Percentiles rank a stretch among this genome's conserved stretches.
phyloP scores from a whole-genome alignment of 306 rosid species.

The Vicia faba region DNA sequence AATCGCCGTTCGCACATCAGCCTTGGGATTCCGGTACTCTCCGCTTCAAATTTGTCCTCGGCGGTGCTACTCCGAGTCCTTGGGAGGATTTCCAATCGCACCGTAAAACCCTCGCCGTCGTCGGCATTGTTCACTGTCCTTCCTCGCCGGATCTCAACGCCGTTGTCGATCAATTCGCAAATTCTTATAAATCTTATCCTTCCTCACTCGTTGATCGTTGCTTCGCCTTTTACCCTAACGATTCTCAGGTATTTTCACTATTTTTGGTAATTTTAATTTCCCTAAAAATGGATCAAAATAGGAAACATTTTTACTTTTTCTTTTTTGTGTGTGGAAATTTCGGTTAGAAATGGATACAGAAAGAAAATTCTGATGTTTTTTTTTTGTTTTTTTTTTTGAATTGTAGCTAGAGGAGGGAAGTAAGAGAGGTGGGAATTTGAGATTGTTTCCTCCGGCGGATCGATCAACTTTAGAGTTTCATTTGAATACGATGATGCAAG shows the following conservation, averaged over 20 bases:
- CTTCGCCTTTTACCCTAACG: conserved; percentile 86
- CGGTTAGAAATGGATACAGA: not conserved
- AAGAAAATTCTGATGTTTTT: not conserved
- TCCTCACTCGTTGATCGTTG: conserved; percentile 86
- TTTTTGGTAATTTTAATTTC: not conserved
- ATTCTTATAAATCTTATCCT: conserved; percentile 56
- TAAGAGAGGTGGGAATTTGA: conserved; percentile 71
- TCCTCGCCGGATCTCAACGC: conserved; percentile 80
- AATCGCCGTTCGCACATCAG: conserved; percentile 83
- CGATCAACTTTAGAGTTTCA: conserved; percentile 79
- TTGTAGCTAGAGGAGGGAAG: conserved; percentile 89
- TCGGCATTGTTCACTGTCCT: conserved; percentile 93
- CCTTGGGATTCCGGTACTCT: conserved; percentile 93
- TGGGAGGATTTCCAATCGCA: conserved; percentile 98
- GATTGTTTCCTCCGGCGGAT: conserved; percentile 96
- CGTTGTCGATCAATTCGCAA: conserved; percentile 54
- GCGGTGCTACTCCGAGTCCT: conserved; percentile 78
- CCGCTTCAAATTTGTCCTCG: conserved; percentile 82
- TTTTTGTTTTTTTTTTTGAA: not conserved
- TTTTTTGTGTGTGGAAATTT: not conserved
- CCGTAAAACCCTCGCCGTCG: conserved; percentile 79
- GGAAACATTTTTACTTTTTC: not conserved
- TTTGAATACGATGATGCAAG: conserved; percentile 96
- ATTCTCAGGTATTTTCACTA: conserved; percentile 67
- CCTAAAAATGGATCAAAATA: not conserved